Percentiles rank a stretch among this genome's conserved stretches.
phyloP scores from a whole-genome alignment of 371 early-diverging fungal genomes.

The Mucor circinelloides region DNA sequence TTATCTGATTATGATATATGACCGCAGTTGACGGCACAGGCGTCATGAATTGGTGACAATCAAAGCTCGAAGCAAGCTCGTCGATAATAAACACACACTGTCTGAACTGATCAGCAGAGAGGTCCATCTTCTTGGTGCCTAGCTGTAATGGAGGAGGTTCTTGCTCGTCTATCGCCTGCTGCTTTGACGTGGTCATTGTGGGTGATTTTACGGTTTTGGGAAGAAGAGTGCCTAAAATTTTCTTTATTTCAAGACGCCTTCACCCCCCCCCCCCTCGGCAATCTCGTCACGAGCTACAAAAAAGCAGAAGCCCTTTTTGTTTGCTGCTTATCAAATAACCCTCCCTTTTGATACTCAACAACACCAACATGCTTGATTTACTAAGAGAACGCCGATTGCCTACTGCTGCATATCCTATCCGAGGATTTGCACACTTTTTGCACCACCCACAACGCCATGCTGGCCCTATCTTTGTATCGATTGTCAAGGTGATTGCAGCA shows the following conservation, averaged over 20 bases:
- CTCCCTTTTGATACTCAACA: not conserved
- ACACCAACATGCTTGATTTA: not conserved
- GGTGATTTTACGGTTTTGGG: no score
- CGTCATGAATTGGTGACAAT: slow-evolving; percentile 35
- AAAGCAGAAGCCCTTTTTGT: not conserved
- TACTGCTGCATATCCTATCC: slow-evolving; percentile 32
- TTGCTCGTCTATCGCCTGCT: not conserved
- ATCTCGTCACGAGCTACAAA: not conserved
- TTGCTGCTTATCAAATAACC: not conserved
- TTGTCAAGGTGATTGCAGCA: slow-evolving; percentile 33
- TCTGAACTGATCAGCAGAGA: slow-evolving; percentile 16
- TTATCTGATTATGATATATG: slow-evolving; percentile 39
- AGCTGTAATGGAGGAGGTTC: not conserved
- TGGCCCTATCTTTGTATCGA: slow-evolving; percentile 35
- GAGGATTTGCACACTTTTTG: slow-evolving; percentile 38
- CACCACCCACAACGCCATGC: slow-evolving; percentile 32
- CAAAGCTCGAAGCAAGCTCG: slow-evolving; percentile 34
- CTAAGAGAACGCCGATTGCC: slow-evolving; percentile 14
- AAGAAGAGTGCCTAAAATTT: no score
- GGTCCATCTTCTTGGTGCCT: not conserved
- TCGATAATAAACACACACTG: slow-evolving; percentile 39
- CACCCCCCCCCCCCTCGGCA: not conserved
- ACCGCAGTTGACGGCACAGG: slow-evolving; percentile 37
- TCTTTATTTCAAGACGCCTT: not conserved
- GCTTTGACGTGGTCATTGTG: not conserved